Percentiles rank a stretch among this genome's conserved stretches.
Conservation (phyloP, 139 green algal species). For the Coelastrella sp. region DNA sequence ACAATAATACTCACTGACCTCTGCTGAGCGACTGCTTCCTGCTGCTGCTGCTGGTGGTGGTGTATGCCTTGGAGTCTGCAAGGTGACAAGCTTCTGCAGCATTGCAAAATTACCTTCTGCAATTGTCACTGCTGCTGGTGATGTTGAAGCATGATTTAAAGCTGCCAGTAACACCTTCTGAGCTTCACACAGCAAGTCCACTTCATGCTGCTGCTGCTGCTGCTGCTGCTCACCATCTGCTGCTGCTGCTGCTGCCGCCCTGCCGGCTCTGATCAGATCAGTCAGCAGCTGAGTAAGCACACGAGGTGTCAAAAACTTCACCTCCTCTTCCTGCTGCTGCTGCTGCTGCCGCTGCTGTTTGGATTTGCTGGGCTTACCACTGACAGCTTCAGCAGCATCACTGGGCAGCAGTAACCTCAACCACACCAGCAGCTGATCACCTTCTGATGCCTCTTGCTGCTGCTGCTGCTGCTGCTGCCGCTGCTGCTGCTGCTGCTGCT, state of each 20-base stretch:
- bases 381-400: not conserved
- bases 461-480: constrained; percentile 38
- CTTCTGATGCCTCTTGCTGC: not conserved
- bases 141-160: not conserved
- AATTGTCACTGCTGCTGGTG: not conserved
- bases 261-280: not conserved
- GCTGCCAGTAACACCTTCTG: constrained; percentile 20
- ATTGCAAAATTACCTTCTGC: not conserved
- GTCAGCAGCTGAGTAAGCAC: constrained; percentile 22
- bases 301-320: not conserved
- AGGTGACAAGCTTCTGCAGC: not conserved
- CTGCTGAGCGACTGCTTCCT: not conserved
- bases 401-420: not conserved
- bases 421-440: not conserved
- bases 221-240: not conserved
- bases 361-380: not conserved
- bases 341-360: constrained; percentile 27
- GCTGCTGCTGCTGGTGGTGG: constrained; percentile 4
- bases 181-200: not conserved
- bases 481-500: constrained; percentile 22
- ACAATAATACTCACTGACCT: not conserved
- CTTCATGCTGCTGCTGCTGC: not conserved
- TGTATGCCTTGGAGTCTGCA: not conserved
- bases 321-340: not conserved
- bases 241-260: constrained; percentile 20